Base-by-base conservation (phyloP, 345 rosid species). In the Toxicodendron radicans region DNA sequence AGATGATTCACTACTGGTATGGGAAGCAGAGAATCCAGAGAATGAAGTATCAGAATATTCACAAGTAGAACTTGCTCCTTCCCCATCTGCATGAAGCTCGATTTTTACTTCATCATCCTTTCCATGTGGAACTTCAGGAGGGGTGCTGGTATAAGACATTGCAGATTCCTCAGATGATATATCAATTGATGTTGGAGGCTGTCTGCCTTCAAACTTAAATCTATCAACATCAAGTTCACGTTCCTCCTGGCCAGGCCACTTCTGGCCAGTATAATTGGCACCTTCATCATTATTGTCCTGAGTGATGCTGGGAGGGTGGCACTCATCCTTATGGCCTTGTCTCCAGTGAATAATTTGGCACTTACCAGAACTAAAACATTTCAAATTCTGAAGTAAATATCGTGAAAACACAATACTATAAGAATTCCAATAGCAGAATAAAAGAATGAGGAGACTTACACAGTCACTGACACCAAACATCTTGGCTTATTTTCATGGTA, bases 341-440 rank as follows among this genome's bases (percentile, higher is more conserved):
- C 98, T 82, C 99, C 99, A 95, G 75, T 93, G 98, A 57, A 88
- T 79, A 76, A 93, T 84, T 84, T 95, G 99, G 83, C 99, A 95
- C 81, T 88, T 84, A 2, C 90, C 87, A 58, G 99, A 93, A 80
- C 99, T 95, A 83, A 60, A 77, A 72, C n/a, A 73, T 13, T 35
- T 56, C 56, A 83, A 84, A 72, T 63, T 64, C 12, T 51, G 43
- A 62, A 23, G 74, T 74, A 67, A 74, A 51, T 10, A 77, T 49
- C 48, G 69, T 73, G 51, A 70, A 52, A 71, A 52, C 3, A 43
- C 33, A 49, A 45, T 38, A 38, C 52, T 0, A 7, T 61, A 38
- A n/a, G 61, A 56, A 20, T 27, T 66, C 57, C 23, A 18, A 4
- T 20, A 21, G 65, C 13, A 10, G 6, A 35, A 11, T 56, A 35